Conservation (phyloP, 768 basidiomycete species). For the Rickenella mellea region DNA sequence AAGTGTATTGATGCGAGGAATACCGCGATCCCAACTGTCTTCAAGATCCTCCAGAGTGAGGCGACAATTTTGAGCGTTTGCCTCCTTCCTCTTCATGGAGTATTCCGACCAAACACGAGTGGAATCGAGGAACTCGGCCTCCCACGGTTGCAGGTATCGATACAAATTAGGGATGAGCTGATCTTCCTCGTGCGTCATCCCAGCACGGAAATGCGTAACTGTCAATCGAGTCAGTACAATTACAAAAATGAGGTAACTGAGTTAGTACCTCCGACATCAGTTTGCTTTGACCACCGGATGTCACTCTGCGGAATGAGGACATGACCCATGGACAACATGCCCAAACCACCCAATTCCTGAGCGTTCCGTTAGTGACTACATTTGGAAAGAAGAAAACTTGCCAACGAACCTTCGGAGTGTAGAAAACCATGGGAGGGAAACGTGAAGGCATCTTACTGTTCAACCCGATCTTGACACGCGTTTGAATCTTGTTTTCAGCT, state of each 20-base stretch:
- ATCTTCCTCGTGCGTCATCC: slow-evolving; percentile 93
- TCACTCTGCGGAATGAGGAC: slow-evolving; percentile 98
- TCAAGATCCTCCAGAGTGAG: slow-evolving; percentile 96
- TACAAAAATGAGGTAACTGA: not conserved
- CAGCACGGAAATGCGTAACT: slow-evolving; percentile 98
- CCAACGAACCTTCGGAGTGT: slow-evolving; percentile 74
- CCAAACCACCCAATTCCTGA: slow-evolving; percentile 90
- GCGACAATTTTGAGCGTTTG: slow-evolving; percentile 96
- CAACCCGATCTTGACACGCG: slow-evolving; percentile 97
- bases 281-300: slow-evolving; percentile 96
- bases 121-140: slow-evolving; percentile 94
- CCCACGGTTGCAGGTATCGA: slow-evolving; percentile 95
- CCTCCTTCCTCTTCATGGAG: slow-evolving; percentile 98
- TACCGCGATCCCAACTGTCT: slow-evolving; percentile 97
- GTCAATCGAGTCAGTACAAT: slow-evolving; percentile 4
- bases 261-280: slow-evolving; percentile 72
- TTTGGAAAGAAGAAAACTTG: not conserved
- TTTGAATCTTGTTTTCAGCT: slow-evolving; percentile 99
- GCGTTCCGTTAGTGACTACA: slow-evolving; percentile 3
- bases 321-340: slow-evolving; percentile 99
- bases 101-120: slow-evolving; percentile 99
- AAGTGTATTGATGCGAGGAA: slow-evolving; percentile 95
- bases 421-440: slow-evolving; percentile 95
- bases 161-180: slow-evolving; percentile 95
- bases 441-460: slow-evolving; percentile 99